phyloP scores from a whole-genome alignment of 192 early-diverging fungal genomes.

The Mortierella antarctica region DNA sequence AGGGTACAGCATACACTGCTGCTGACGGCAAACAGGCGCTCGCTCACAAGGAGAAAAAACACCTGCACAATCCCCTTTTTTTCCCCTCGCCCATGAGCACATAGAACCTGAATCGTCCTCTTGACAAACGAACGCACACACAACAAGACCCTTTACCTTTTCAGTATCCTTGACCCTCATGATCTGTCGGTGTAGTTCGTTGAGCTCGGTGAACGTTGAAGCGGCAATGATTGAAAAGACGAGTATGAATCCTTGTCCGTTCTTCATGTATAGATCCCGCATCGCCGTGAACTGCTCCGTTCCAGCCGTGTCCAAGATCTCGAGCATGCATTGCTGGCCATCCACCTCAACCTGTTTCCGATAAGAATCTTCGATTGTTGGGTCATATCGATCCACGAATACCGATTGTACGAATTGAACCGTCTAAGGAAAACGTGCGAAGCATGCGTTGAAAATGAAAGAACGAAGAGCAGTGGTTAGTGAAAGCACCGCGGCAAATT shows the following conservation, averaged over 20 bases:
- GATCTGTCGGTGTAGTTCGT: conserved; percentile 78
- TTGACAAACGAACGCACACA: background rate
- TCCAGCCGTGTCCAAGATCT: conserved; percentile 95
- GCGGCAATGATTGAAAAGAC: conserved; percentile 85
- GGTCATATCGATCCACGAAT: conserved; percentile 94
- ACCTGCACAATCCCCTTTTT: background rate
- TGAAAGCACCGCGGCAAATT: background rate
- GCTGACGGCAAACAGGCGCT: no score
- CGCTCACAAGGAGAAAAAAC: no score
- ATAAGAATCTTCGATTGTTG: conserved; percentile 94
- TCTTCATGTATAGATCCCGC: conserved; percentile 92
- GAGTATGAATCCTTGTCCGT: conserved; percentile 89
- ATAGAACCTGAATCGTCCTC: background rate
- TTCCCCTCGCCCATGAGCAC: background rate
- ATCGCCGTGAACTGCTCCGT: conserved; percentile 72
- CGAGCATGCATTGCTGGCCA: conserved; percentile 82
- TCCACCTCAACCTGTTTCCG: conserved; percentile 90
- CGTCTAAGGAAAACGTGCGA: conserved; percentile 50
- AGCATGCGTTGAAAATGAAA: background rate
- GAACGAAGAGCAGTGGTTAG: background rate
- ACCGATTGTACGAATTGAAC: conserved; percentile 94
- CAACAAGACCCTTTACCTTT: conserved; percentile 46
- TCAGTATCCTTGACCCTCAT: conserved; percentile 84
- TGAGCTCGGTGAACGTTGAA: conserved; percentile 82
- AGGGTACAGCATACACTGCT: no score